These are phyloP conservation scores for Coffea humblotiana DNA, from an alignment of 305 asterid species.

Conservation along the genomic window DNA sequence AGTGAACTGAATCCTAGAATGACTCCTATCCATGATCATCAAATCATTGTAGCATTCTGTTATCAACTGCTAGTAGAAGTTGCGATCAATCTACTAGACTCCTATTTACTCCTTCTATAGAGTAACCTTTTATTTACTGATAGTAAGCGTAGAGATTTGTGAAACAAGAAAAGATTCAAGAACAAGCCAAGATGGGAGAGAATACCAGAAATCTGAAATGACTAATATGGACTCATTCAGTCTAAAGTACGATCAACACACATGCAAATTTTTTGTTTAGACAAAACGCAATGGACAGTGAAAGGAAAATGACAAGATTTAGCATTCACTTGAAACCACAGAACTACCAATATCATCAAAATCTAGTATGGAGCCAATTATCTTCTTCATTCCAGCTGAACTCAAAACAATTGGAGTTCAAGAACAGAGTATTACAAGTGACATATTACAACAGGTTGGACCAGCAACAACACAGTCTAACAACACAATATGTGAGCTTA, in stretches of 20 bases:
- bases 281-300: background rate
- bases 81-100: background rate
- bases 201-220: background rate
- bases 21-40: background rate
- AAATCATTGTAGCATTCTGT: background rate
- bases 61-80: background rate
- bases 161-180: background rate
- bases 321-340: background rate
- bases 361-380: background rate
- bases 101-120: background rate
- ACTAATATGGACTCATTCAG: background rate
- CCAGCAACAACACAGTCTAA: constrained; percentile 10
- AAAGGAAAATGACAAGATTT: background rate
- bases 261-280: background rate
- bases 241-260: background rate
- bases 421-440: background rate
- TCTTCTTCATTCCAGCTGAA: background rate
- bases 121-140: too few species aligned
- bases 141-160: too few species aligned
- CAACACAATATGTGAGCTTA: background rate
- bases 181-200: background rate
- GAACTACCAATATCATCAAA: background rate
- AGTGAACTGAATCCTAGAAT: too few species aligned
- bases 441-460: background rate
- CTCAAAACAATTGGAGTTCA: background rate